Base-by-base conservation (phyloP, 2,329 filamentous ascomycete genomes). In the Paramyrothecium roridum region DNA sequence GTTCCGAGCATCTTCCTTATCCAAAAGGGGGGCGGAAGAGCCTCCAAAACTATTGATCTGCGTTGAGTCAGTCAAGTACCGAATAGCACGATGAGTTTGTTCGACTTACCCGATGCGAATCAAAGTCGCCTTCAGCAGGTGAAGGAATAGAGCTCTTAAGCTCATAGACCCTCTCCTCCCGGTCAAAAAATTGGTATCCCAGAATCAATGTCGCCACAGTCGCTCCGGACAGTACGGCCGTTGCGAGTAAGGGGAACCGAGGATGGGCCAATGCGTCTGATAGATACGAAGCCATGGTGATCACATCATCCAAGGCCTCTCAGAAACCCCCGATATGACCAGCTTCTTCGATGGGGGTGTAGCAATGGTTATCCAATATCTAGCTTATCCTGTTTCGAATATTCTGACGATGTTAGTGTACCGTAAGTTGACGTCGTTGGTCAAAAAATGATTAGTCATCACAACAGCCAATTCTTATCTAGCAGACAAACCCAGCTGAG, bases 211-310 rank as follows among this genome's bases (percentile, higher is more conserved):
- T 77, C 2, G 84, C 84, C 23, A 82, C 84, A 1, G 84, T 76
- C 10, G 79, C 80, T 19, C 84, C 85, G 0, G 85, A 88, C 16
- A 84, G 73, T 21, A 90, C 76, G 2, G 90, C 90, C 0, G 90
- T 91, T 3, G 87, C 83, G 19, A 85, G 81, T 37, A 95, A 76
- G 69, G 92, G 90, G 46, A 80, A 67, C 23, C 76, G 77, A 34
- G 78, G 72, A 63, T 73, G 79, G 43, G 74, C 71, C 45, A 78
- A 65, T 6, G 74, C 70, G 53, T 77, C 74, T 46, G 75, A 69
- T 26, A 81, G 54, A 37, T 79, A 71, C 30, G 77, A 77, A 46
- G 76, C 64, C 78, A 78, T 78, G 17, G 55, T 65, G 57, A 59
- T 57, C 37, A 33, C 60, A 64, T 63, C 22, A 53, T 54, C 22